These are phyloP conservation scores for Tarenaya hassleriana DNA, from an alignment of 345 rosid species.

Conservation along the genomic window DNA sequence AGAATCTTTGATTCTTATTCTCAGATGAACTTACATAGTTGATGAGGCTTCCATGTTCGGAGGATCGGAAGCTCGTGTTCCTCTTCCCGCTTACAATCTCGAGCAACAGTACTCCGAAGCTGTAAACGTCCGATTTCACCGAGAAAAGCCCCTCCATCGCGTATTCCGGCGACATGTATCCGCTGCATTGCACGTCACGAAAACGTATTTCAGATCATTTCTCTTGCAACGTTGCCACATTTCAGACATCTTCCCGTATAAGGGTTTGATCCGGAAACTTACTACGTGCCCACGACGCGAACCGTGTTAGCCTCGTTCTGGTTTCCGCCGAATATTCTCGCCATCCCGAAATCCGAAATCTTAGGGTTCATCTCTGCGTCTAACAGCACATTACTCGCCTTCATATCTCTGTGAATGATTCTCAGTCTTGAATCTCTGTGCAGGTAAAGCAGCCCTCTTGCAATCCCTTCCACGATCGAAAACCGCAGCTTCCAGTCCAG, in stretches of 20 bases:
- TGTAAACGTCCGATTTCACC: slow-evolving; percentile 57
- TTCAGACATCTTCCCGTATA: no score
- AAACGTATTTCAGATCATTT: no score
- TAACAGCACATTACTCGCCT: slow-evolving; percentile 72
- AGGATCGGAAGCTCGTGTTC: no score
- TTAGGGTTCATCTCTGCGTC: slow-evolving; percentile 62
- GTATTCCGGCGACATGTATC: slow-evolving; percentile 83
- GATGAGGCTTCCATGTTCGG: no score
- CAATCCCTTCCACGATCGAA: slow-evolving; percentile 56
- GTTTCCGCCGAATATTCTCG: slow-evolving; percentile 67
- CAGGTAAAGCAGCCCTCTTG: slow-evolving; percentile 72
- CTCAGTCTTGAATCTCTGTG: slow-evolving; percentile 79
- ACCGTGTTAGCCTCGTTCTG: slow-evolving; percentile 52
- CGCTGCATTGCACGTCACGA: no score
- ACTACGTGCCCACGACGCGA: slow-evolving; percentile 79
- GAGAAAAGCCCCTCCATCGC: slow-evolving; percentile 79
- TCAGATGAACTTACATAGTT: no score
- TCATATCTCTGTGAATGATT: slow-evolving; percentile 75
- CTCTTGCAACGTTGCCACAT: no score
- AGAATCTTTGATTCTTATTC: no score
- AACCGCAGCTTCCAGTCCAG: slow-evolving; percentile 61
- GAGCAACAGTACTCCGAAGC: slow-evolving; percentile 67
- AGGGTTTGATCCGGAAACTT: no score
- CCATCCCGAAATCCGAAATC: slow-evolving; percentile 88
- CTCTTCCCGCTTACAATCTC: slow-evolving; percentile 63